phyloP scores from a whole-genome alignment of 2,329 filamentous ascomycete genomes.

The Septoria petroselini region DNA sequence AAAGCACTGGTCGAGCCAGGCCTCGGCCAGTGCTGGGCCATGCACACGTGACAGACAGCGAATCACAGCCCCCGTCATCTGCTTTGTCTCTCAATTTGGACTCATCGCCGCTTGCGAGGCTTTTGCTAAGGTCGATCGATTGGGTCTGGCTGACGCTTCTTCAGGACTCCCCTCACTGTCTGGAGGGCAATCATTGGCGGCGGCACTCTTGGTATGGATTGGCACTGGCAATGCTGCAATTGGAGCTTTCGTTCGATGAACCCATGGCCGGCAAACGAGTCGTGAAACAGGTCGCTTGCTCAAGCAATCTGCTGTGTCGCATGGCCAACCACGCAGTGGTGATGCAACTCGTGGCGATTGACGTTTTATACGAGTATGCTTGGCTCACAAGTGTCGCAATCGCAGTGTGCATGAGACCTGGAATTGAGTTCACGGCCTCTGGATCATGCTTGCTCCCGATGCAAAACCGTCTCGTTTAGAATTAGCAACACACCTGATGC shows the following conservation, averaged over 20 bases:
- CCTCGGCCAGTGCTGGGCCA: conserved; percentile 9
- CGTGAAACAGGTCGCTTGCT: neutral
- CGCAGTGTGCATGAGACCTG: neutral
- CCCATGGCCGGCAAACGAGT: neutral
- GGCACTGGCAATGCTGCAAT: neutral
- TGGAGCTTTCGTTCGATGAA: conserved; percentile 11
- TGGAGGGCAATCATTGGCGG: conserved; percentile 1
- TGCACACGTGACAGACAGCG: conserved; percentile 1
- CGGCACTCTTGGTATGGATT: neutral
- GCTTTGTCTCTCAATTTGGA: conserved; percentile 3
- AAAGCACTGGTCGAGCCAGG: conserved; percentile 1
- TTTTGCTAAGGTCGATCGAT: conserved; percentile 9
- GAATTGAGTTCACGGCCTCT: neutral
- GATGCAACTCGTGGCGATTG: neutral
- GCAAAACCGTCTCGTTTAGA: neutral
- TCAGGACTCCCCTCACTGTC: conserved; percentile 8
- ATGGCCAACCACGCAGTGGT: neutral
- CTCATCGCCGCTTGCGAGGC: conserved; percentile 5
- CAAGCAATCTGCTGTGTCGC: neutral
- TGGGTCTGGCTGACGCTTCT: conserved; percentile 5
- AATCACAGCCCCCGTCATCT: conserved; percentile 7
- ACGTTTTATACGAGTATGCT: neutral
- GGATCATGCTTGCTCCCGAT: neutral
- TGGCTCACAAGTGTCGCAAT: neutral
- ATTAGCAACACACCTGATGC: neutral